Conservation (phyloP, 352 stramenopile genomes). For the Hyaloperonospora arabidopsidis region DNA sequence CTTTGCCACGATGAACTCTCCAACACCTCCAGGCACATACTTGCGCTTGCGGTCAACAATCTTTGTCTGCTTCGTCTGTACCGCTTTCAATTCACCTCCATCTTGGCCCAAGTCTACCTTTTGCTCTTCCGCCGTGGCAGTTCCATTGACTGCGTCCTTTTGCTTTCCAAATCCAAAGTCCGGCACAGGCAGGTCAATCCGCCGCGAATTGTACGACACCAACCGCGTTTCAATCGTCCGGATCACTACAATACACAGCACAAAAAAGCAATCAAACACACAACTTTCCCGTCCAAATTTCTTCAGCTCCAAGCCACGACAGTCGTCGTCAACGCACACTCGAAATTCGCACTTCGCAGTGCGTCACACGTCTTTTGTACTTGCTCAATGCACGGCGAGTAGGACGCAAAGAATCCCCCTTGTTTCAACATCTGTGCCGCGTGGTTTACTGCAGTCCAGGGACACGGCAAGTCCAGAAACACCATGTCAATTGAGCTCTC, state of each 20-base stretch:
- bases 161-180: conserved; percentile 57
- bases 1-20: conserved; percentile 69
- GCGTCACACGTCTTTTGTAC: conserved; percentile 87
- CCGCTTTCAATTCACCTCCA: conserved; percentile 14
- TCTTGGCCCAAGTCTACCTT: conserved; percentile 6
- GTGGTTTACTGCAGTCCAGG: conserved; percentile 93
- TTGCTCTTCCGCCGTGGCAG: not conserved
- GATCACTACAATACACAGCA: conserved; percentile 41
- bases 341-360: conserved; percentile 71
- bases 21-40: conserved; percentile 39
- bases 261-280: conserved; percentile 1
- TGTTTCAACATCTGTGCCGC: conserved; percentile 89
- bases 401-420: conserved; percentile 90
- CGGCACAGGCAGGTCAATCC: conserved; percentile 58
- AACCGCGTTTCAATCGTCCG: conserved; percentile 90
- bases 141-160: conserved; percentile 13
- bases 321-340: conserved; percentile 38
- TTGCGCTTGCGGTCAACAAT: conserved; percentile 42
- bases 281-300: too few species aligned
- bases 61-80: conserved; percentile 28
- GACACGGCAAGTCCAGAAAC: conserved; percentile 97
- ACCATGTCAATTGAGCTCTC: conserved; percentile 87
- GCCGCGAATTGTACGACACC: conserved; percentile 68
- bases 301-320: too few species aligned
- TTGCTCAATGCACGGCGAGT: conserved; percentile 99